Evolutionary conservation across 352 stramenopile genomes (phyloP).

Genomic region (Plasmopara halstedii): DNA sequence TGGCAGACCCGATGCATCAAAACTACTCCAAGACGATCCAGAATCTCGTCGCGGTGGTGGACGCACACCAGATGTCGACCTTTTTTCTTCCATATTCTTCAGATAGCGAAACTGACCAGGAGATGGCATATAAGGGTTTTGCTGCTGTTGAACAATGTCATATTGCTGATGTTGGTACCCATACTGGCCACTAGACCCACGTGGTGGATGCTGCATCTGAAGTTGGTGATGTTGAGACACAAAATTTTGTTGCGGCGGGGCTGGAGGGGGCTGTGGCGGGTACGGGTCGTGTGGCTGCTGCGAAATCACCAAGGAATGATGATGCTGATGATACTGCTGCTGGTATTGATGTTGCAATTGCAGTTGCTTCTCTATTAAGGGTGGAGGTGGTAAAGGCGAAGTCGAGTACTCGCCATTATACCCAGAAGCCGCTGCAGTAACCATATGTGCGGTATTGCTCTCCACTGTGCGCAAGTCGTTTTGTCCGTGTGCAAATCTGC

Average conservation of each 20-base stretch:
- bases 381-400: constrained; percentile 23
- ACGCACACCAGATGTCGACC: constrained; percentile 21
- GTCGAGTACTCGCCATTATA: constrained; percentile 13
- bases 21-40: constrained; percentile 47
- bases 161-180: constrained; percentile 33
- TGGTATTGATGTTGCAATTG: constrained; percentile 61
- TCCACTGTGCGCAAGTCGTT: constrained; percentile 73
- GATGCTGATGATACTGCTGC: constrained; percentile 43
- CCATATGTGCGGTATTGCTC: constrained; percentile 70
- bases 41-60: constrained; percentile 42
- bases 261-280: constrained; percentile 19
- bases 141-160: constrained; percentile 25
- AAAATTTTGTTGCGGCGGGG: constrained; percentile 26
- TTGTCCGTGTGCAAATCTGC: constrained; percentile 80
- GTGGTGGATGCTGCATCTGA: constrained; percentile 24
- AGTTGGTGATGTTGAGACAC: constrained; percentile 34
- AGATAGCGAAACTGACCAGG: constrained; percentile 54
- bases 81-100: constrained; percentile 59
- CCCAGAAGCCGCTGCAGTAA: constrained; percentile 15
- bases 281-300: constrained; percentile 27
- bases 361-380: constrained; percentile 41
- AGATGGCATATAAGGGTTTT: constrained; percentile 25
- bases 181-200: constrained; percentile 20
- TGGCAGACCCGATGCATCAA: constrained; percentile 32
- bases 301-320: constrained; percentile 29